Percentiles rank a stretch among this genome's conserved stretches.
Conservation (phyloP, 495 filamentous ascomycete species). For the Penicillium psychrofluorescens region DNA sequence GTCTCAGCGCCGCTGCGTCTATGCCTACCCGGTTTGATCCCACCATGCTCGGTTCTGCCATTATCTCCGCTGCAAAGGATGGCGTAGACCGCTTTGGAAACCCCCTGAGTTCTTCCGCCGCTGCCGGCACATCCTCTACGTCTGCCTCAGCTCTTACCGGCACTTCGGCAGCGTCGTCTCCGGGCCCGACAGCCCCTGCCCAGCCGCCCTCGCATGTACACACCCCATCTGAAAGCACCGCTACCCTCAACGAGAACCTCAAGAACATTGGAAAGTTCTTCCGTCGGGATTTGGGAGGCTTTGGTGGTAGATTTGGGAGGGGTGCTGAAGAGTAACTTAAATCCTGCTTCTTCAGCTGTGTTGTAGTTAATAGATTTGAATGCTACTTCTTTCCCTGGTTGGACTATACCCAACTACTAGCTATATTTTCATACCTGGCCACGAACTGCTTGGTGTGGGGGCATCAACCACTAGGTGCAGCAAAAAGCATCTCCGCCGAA, state of each 20-base stretch:
- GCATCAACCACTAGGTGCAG: too few relatives aligned
- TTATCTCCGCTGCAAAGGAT: slow-evolving; percentile 82
- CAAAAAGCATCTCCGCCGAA: too few relatives aligned
- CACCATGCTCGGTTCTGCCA: slow-evolving; percentile 56
- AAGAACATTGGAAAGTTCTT: slow-evolving; percentile 97
- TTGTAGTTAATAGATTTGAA: neutral
- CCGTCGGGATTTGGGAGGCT: slow-evolving; percentile 74
- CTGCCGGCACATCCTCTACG: slow-evolving; percentile 3
- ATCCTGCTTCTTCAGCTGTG: neutral
- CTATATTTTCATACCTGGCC: too few relatives aligned
- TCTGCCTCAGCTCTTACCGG: slow-evolving; percentile 7
- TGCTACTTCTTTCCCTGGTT: too few relatives aligned
- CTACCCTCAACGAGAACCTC: slow-evolving; percentile 76
- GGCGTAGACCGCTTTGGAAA: slow-evolving; percentile 83
- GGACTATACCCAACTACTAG: too few relatives aligned
- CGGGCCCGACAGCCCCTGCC: slow-evolving; percentile 5
- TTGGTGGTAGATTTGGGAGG: slow-evolving; percentile 65
- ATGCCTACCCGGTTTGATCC: slow-evolving; percentile 64
- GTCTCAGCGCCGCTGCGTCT: slow-evolving; percentile 33
- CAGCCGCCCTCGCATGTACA: slow-evolving; percentile 11
- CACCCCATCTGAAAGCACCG: slow-evolving; percentile 16
- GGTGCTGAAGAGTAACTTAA: slow-evolving; percentile 25
- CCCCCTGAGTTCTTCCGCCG: slow-evolving; percentile 18
- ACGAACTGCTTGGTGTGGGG: too few relatives aligned
- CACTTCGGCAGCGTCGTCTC: slow-evolving; percentile 13